A percentile compares a stretch with the other conserved stretches of the same genome.
Conservation (phyloP, 129 eudicot genomes). For the Cynara cardunculus region DNA sequence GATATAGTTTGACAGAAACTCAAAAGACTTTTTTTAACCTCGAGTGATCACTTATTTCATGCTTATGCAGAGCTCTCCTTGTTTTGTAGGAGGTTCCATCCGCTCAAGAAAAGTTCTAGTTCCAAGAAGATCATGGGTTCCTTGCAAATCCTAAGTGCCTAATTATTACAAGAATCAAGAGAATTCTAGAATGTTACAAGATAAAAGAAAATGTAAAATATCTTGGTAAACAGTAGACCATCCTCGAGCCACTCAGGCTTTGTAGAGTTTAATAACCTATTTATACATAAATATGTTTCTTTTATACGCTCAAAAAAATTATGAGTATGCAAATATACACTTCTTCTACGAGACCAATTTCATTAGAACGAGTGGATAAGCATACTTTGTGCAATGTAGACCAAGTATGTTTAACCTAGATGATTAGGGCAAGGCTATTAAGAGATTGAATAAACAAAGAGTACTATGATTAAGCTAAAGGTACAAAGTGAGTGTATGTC, state of each 20-base stretch:
- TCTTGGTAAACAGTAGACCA: not conserved
- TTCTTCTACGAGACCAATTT: not conserved
- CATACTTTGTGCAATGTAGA: not conserved
- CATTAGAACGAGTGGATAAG: not conserved
- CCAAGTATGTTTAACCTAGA: not conserved
- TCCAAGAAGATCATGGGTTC: not conserved
- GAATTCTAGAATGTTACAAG: not conserved
- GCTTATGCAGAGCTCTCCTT: not conserved
- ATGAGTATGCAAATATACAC: not conserved
- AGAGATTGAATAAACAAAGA: not conserved
- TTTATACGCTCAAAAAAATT: not conserved
- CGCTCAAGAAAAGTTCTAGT: not conserved
- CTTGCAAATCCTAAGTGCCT: not conserved
- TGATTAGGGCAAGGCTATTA: not conserved
- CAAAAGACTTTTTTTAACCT: not conserved
- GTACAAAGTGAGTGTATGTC: too few relatives aligned
- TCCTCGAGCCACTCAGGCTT: not conserved
- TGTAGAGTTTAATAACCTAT: not conserved
- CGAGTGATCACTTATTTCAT: too few relatives aligned
- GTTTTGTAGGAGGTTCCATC: too few relatives aligned
- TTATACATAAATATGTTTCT: not conserved
- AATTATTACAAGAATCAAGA: not conserved
- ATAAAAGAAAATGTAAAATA: not conserved
- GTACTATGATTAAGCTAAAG: not conserved
- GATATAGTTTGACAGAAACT: not conserved